These are phyloP conservation scores for Phoenix roebelenii DNA, from an alignment of 176 grass and related monocot genomes.

Conservation along the genomic window DNA sequence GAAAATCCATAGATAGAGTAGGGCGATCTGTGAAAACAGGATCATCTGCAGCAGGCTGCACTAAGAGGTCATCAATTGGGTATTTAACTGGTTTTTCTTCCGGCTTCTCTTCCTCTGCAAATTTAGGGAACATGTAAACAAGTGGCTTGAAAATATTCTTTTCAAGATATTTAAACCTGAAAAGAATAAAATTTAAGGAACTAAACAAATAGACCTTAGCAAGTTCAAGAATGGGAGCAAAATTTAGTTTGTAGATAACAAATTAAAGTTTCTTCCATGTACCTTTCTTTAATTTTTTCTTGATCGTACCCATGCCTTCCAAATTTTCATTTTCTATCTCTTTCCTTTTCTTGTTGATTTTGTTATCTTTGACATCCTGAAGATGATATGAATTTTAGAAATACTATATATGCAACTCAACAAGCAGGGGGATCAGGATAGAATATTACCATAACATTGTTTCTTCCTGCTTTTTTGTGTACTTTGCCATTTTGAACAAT, in stretches of 20 bases:
- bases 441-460: constrained; percentile 16
- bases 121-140: background rate
- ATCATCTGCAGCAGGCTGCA: constrained; percentile 42
- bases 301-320: constrained; percentile 11
- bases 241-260: background rate
- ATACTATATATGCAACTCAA: background rate
- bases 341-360: constrained; percentile 36
- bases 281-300: constrained; percentile 39
- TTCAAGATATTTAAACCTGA: background rate
- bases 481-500: constrained; percentile 30
- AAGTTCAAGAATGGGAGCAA: background rate
- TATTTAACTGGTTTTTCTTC: constrained; percentile 30
- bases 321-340: constrained; percentile 28
- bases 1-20: constrained; percentile 49
- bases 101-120: constrained; percentile 33
- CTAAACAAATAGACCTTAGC: no score
- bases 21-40: constrained; percentile 40
- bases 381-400: constrained; percentile 11
- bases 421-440: no score
- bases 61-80: constrained; percentile 81
- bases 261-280: constrained; percentile 5
- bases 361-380: constrained; percentile 43
- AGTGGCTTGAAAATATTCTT: background rate
- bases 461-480: constrained; percentile 13
- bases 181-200: background rate